phyloP scores from a whole-genome alignment of 2,329 filamentous ascomycete genomes.

The Malbranchea zuffiana region DNA sequence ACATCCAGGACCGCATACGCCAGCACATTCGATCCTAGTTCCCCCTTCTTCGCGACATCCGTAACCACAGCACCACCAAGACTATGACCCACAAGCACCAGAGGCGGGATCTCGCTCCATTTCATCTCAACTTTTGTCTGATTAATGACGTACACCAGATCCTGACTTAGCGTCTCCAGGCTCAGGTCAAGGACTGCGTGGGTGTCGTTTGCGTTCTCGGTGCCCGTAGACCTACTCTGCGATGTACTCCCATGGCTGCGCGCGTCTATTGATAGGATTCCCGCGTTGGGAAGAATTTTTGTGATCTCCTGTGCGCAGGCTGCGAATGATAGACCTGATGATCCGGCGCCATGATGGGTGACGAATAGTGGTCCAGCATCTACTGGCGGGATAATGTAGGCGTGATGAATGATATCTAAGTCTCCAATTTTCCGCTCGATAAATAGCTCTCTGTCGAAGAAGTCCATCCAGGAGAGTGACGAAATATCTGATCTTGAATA shows the following conservation, averaged over 20 bases:
- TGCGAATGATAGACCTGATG: constrained; percentile 85
- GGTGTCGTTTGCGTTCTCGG: constrained; percentile 17
- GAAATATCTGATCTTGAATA: constrained; percentile 27
- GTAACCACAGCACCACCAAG: constrained; percentile 87
- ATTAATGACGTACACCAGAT: constrained; percentile 59
- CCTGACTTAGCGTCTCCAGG: constrained; percentile 59
- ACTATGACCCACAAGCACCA: constrained; percentile 82
- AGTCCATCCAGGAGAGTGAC: constrained; percentile 73
- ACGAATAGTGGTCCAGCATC: constrained; percentile 73
- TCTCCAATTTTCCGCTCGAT: constrained; percentile 38
- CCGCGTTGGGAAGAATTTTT: constrained; percentile 64
- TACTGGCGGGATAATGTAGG: constrained; percentile 70
- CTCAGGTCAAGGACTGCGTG: constrained; percentile 51
- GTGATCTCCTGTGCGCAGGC: constrained; percentile 66
- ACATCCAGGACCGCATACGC: constrained; percentile 89
- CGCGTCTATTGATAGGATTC: constrained; percentile 75
- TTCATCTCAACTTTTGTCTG: constrained; percentile 56
- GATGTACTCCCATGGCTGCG: constrained; percentile 63
- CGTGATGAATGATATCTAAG: constrained; percentile 58
- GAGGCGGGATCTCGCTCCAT: constrained; percentile 62
- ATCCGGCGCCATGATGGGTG: constrained; percentile 89
- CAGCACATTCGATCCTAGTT: constrained; percentile 57
- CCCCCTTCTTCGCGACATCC: constrained; percentile 59
- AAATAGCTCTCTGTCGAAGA: constrained; percentile 79
- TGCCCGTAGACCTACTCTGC: constrained; percentile 22